These are phyloP conservation scores for Trichoderma harzianum DNA, from an alignment of 2,329 filamentous ascomycete genomes.

Conservation along the genomic window DNA sequence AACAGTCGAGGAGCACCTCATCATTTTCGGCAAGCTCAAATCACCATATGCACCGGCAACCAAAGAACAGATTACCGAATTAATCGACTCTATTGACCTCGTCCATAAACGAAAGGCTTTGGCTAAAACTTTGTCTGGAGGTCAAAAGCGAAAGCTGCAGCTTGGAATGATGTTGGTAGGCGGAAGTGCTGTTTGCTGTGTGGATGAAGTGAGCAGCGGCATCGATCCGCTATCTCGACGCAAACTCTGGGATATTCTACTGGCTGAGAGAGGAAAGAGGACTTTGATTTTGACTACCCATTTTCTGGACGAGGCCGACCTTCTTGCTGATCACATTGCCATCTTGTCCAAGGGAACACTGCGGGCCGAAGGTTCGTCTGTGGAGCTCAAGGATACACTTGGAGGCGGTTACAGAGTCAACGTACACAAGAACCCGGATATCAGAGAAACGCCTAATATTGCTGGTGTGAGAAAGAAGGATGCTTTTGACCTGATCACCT, in stretches of 20 bases:
- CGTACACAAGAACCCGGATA: slow-evolving; percentile 57
- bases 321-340: slow-evolving; percentile 83
- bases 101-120: slow-evolving; percentile 67
- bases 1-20: slow-evolving; percentile 80
- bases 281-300: slow-evolving; percentile 90
- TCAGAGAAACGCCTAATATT: slow-evolving; percentile 48
- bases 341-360: slow-evolving; percentile 82
- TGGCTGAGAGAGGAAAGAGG: slow-evolving; percentile 75
- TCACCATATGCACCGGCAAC: slow-evolving; percentile 54
- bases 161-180: slow-evolving; percentile 94
- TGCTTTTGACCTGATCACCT: slow-evolving; percentile 69
- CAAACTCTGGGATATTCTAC: slow-evolving; percentile 91
- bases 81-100: slow-evolving; percentile 72
- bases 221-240: slow-evolving; percentile 81
- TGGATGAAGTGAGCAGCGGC: slow-evolving; percentile 88
- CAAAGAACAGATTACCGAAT: slow-evolving; percentile 55
- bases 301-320: slow-evolving; percentile 88
- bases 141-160: slow-evolving; percentile 89
- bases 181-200: slow-evolving; percentile 80
- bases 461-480: slow-evolving; percentile 55
- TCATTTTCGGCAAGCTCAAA: slow-evolving; percentile 81
- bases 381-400: slow-evolving; percentile 76
- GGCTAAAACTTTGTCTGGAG: slow-evolving; percentile 78
- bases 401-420: slow-evolving; percentile 84
- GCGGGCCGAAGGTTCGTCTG: slow-evolving; percentile 78